A percentile compares a stretch with the other conserved stretches of the same genome.
These are phyloP conservation scores for Trichoderma atroviride DNA, from an alignment of 2,329 filamentous ascomycete species.

Conservation along the genomic window DNA sequence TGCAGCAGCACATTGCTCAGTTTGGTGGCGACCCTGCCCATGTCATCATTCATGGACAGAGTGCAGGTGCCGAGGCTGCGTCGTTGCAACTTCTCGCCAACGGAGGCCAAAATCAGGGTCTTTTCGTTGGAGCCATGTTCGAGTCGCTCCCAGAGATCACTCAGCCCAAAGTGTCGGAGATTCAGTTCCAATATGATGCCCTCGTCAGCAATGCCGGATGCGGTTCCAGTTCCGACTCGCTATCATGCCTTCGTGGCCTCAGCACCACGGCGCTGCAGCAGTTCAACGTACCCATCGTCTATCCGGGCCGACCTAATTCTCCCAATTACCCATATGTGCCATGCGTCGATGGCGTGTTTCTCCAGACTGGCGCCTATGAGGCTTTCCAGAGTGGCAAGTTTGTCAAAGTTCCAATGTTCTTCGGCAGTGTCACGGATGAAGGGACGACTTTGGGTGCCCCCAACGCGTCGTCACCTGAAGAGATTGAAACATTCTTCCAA, in stretches of 20 bases:
- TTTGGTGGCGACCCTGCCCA: conserved; percentile 45
- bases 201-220: conserved; percentile 20
- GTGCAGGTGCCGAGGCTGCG: conserved; percentile 67
- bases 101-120: conserved; percentile 49
- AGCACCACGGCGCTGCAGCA: conserved; percentile 46
- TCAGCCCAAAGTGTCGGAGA: conserved; percentile 41
- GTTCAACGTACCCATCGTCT: conserved; percentile 46
- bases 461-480: conserved; percentile 5
- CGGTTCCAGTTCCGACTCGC: conserved; percentile 38
- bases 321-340: conserved; percentile 59
- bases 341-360: conserved; percentile 55
- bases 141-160: conserved; percentile 56
- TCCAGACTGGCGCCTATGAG: conserved; percentile 53
- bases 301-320: conserved; percentile 32
- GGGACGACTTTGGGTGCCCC: conserved; percentile 39
- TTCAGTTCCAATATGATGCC: conserved; percentile 23
- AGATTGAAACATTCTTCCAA: conserved; percentile 19
- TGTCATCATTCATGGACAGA: conserved; percentile 69
- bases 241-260: conserved; percentile 51
- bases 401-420: conserved; percentile 57
- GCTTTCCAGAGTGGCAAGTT: conserved; percentile 53
- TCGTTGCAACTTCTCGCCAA: conserved; percentile 63
- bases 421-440: conserved; percentile 44
- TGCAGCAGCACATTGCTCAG: conserved; percentile 28
- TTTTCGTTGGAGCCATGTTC: conserved; percentile 55